These are phyloP conservation scores for Arxiozyma slooffiae DNA, from an alignment of 1,139 yeast species.

Conservation along the genomic window DNA sequence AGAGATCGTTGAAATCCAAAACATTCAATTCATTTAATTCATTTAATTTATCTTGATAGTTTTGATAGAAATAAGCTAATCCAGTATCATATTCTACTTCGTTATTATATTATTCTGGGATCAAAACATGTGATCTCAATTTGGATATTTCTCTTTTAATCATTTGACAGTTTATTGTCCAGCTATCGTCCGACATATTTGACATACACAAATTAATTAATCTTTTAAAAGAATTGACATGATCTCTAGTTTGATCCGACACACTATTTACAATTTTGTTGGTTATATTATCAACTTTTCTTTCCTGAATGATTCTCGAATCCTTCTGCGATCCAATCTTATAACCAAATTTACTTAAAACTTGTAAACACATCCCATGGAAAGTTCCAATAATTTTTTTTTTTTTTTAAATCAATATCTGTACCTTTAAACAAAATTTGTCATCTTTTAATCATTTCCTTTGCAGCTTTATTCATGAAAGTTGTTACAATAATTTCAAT, in stretches of 20 bases:
- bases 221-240: slow-evolving; percentile 24
- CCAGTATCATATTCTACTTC: slow-evolving; percentile 28
- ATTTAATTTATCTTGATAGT: slow-evolving; percentile 44
- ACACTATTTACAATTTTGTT: slow-evolving; percentile 36
- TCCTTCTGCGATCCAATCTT: slow-evolving; percentile 38
- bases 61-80: slow-evolving; percentile 35
- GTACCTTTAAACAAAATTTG: slow-evolving; percentile 35
- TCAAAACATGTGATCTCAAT: slow-evolving; percentile 42
- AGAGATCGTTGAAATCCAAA: slow-evolving; percentile 78
- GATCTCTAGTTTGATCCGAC: slow-evolving; percentile 28
- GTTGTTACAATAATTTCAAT: slow-evolving; percentile 69
- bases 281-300: slow-evolving; percentile 47
- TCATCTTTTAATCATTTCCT: slow-evolving; percentile 64
- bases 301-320: slow-evolving; percentile 57
- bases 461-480: slow-evolving; percentile 84
- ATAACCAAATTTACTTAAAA: slow-evolving; percentile 49
- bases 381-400: slow-evolving; percentile 74
- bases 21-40: slow-evolving; percentile 31
- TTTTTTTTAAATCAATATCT: slow-evolving; percentile 32
- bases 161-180: slow-evolving; percentile 30
- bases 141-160: slow-evolving; percentile 41
- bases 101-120: slow-evolving; percentile 33
- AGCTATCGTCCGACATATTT: slow-evolving; percentile 17
- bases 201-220: slow-evolving; percentile 23
- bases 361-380: slow-evolving; percentile 64